Evolutionary conservation across 768 basidiomycete species (phyloP), one percentile per base, ranked within the genome.

Genomic region (Mycena crocata): DNA sequence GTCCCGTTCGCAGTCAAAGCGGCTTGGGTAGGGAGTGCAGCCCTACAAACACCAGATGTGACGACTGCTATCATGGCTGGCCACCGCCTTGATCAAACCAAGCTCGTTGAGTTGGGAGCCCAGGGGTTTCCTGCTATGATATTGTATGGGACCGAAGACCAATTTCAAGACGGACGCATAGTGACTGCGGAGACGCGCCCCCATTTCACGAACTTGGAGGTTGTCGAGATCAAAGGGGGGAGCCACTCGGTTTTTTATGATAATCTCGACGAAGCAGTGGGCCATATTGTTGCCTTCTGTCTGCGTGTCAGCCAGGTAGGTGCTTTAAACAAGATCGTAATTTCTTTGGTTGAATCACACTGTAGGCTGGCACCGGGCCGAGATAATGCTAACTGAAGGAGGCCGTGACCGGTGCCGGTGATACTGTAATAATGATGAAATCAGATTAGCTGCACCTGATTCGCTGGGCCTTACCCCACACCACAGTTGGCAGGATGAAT

Each of bases 241-340:
- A 64, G 69, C 21, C 69, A 67, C 60, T 35, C 62, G 10, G 46
- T 66, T 17, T 70, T 70, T 34, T 67, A 67, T 28, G 69, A 70
- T 42, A 57, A 44, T 24, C 10, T 70, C 9, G 65, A 67, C 48
- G 65, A 67, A 35, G 61, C 62, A 12, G 61, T 70, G 17, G 46
- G 34, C 8, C 45, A 52, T 50, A 58, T 70, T 35, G 48, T 70
- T 13, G 19, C 46, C 10, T 70, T 70, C 46, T 62, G 61, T 54
- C 39, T 59, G 30, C 69, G 65, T 15, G 57, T 67, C 6, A 54
- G 34, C 5, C 39, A 64, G 63, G 63, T 63, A 42, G 13, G 46
- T 49, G 2, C 35, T 42, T 23, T 8, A 49, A 31, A 12, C 15
- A 17, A 19, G 23, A 23, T 19, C 24, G 7, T 17, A 23, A 17